Base-by-base conservation (phyloP, 495 filamentous ascomycete species). In the Penicillium samsonianum region DNA sequence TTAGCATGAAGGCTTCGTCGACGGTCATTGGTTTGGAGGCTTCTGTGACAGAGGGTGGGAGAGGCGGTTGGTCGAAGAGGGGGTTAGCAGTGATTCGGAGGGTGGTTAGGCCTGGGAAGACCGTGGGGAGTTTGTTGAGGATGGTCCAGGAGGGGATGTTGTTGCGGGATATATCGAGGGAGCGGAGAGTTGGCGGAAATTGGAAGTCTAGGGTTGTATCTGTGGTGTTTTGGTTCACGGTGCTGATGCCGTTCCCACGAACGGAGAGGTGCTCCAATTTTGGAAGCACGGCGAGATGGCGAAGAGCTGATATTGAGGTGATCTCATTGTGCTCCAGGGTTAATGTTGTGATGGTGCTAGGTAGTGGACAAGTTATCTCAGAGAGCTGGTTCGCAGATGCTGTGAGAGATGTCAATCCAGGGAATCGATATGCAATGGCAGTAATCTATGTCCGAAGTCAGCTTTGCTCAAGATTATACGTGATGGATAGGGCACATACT, bases 11-110 rank as follows among this genome's bases (percentile, higher is more conserved):
- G 0, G 87, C 85, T 53, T 92, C 87, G 35, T 94, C 90, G 0
- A 81, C 79, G 40, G 74, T 83, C 72, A 80, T 79, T 35, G 74
- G 70, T 35, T 68, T 78, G 37, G 59, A 59, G 35, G 64, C 58
- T 5, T 64, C 61, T 53, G 76, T 72, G 47, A 77, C 59, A 28
- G 60, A 50, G 26, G 53, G 71, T 48, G 60, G 71, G 50, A 69
- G 81, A 57, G 82, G 78, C 5, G 80, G 73, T 60, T 80, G 75
- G 44, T 84, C 75, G 75, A 87, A 91, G 31, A 98, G 80, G 0
- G 93, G 91, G 64, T 97, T 97, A 66, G 89, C 86, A 3, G 89
- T 84, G 57, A 95, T 82, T 12, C 92, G 86, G 41, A 98, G 83
- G 20, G 80, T 80, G 30, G 68, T 58, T 5, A 80, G 57, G n/a